Evolutionary conservation across 805 yeast genomes (phyloP).

Genomic region (Ogataea neopini): DNA sequence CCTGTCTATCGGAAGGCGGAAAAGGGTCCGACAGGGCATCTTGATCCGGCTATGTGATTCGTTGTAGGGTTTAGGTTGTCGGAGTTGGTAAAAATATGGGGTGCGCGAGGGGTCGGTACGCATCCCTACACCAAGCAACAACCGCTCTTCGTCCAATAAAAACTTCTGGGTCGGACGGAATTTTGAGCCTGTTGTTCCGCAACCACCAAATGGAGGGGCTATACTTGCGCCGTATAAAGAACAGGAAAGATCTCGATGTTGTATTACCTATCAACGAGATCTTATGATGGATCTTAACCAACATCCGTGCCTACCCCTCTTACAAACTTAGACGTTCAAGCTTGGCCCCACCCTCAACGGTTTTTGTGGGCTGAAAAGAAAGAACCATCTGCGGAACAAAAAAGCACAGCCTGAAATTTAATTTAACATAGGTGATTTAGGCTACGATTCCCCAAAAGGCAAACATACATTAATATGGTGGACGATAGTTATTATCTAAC

Average conservation of each 20-base stretch:
- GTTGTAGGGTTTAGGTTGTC: not conserved
- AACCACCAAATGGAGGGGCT: constrained; percentile 4
- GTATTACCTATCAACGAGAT: not conserved
- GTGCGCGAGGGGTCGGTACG: not conserved
- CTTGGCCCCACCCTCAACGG: not conserved
- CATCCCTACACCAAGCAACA: not conserved
- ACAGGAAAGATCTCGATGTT: not conserved
- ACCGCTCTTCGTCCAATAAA: not conserved
- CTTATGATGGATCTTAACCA: not conserved
- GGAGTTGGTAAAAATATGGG: not conserved
- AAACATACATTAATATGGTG: constrained; percentile 26
- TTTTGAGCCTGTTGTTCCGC: not conserved
- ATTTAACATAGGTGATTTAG: not conserved
- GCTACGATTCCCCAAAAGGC: constrained; percentile 6
- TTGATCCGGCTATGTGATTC: not conserved
- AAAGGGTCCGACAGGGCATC: too few species aligned
- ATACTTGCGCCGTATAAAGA: not conserved
- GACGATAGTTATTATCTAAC: constrained; percentile 61
- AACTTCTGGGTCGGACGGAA: constrained; percentile 9
- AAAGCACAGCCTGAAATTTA: constrained; percentile 1
- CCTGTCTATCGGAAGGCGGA: not conserved
- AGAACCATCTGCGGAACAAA: too few species aligned
- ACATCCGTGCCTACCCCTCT: too few species aligned
- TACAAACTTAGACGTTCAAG: too few species aligned
- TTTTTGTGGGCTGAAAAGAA: not conserved